phyloP scores from a whole-genome alignment of 139 green algal species.

The Edaphochlamys debaryana region DNA sequence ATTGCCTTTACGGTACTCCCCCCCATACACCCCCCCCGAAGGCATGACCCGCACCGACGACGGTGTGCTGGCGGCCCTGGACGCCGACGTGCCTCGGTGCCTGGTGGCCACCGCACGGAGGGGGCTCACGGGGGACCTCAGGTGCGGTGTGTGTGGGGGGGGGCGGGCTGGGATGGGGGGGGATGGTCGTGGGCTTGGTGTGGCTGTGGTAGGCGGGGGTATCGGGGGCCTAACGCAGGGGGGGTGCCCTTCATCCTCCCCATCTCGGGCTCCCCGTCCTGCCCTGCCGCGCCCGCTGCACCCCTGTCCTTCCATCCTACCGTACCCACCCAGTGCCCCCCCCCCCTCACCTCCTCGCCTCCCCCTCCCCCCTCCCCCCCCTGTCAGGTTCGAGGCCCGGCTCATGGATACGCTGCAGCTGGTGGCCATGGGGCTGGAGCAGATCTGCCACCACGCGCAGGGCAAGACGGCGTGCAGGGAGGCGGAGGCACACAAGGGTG shows the following conservation, averaged over 20 bases:
- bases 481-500: constrained; percentile 44
- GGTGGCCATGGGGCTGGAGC: constrained; percentile 41
- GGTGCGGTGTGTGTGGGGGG: too few relatives aligned
- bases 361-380: too few relatives aligned
- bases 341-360: too few relatives aligned
- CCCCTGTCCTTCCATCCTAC: too few relatives aligned
- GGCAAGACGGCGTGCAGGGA: constrained; percentile 53
- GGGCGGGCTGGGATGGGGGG: background rate
- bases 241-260: too few relatives aligned
- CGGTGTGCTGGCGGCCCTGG: constrained; percentile 47
- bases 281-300: too few relatives aligned
- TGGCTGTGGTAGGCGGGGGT: background rate
- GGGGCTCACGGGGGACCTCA: constrained; percentile 40
- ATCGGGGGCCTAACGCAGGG: too few relatives aligned
- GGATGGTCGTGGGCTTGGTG: too few relatives aligned
- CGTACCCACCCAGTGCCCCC: too few relatives aligned
- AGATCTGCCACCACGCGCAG: constrained; percentile 43
- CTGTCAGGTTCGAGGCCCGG: constrained; percentile 27
- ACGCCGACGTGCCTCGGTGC: constrained; percentile 31
- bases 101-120: constrained; percentile 36
- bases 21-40: too few relatives aligned
- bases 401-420: constrained; percentile 32
- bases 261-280: background rate
- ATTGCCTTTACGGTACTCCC: too few relatives aligned
- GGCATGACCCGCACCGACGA: constrained; percentile 41